Evolutionary conservation across 306 rosid species (phyloP), one percentile per base, ranked within the genome.

Genomic region (Fragaria nilgerrensis): DNA sequence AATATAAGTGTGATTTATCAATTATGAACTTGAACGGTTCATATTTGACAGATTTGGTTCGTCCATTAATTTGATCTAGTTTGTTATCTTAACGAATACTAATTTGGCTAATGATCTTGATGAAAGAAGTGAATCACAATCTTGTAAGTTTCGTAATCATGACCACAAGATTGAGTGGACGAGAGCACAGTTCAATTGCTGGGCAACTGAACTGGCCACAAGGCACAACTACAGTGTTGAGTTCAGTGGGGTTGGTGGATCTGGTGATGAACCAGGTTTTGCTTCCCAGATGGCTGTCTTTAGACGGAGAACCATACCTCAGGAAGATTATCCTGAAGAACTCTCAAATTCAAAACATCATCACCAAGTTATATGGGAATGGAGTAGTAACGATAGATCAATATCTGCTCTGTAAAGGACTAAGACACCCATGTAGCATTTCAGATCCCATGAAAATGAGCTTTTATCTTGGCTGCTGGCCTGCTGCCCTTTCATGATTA

Each of bases 101-200:
- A 27, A 27, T 27, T 27, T 27, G 27, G 27, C 27, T 27, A 96
- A 87, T 70, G 98, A 92, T 23, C 78, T 62, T 17, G 97, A 88
- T 2, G 99, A 86, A 67, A 88, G 89, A 85, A 79, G 75, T 75
- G 88, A 83, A 70, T 79, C 86, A 47, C 88, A 88, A 23, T 70
- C 90, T 39, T 88, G 90, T 76, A 95, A 86, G 73, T 95, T 92
- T 75, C 98, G 98, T 66, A 95, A 95, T 85, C 93, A 89, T 68
- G 99, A 92, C 74, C 98, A 95, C 84, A 95, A n/a, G 78, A 92
- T 95, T 63, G 98, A 95, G 91, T 95, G 97, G 99, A 95, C 97
- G 32, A 86, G 96, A 82, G 90, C 87, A 70, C 94, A 92, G 84
- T 95, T 95, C 89, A 64, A 47, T 61, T 75, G 77, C 68, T 95